Base-by-base conservation (phyloP, 768 basidiomycete genomes). In the Dentipellis sp. region DNA sequence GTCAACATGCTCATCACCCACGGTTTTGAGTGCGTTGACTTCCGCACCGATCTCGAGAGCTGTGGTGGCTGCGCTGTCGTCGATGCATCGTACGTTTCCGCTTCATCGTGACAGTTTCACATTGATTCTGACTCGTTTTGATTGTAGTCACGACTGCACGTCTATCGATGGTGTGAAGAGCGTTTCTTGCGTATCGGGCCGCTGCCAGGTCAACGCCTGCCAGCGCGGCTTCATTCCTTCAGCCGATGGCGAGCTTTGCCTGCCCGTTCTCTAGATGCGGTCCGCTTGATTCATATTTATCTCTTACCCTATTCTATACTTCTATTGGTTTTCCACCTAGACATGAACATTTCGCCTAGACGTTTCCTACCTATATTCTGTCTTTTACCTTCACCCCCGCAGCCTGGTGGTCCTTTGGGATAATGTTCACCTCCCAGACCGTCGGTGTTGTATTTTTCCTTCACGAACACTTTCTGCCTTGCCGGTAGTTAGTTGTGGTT, bases 11-110 rank as follows among this genome's bases (percentile, higher is more conserved):
- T 22, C 14, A 38, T 66, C 39, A 39, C 45, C 21, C 56, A 62
- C 2, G 68, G 64, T 2, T 65, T 62, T 53, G 68, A 71, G 54
- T 71, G 69, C 47, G 68, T 67, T 11, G 67, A 70, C 37, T 53
- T 65, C 35, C 37, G 38, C 16, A 62, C 61, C 54, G 69, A 71
- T 52, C 60, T 69, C 34, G 52, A 50, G 8, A 65, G 65, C 48
- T 71, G 67, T 52, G 69, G 68, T 17, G 69, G 69, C 23, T 71
- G 69, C 58, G 64, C 66, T 7, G 58, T 39, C 10, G 40, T 65
- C 14, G 62, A 69, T 53, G 49, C 42, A 29, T 52, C 54, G 59
- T 68, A 56, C 54, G 67, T 66, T 10, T 19, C 38, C 22, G 35
- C 4, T 36, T 40, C 19, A 45, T 57, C 16, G 12, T 16, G 21